Evolutionary conservation across 202 grass and related monocot species (phyloP).

Genomic region (Schoenoplectus triqueter): DNA sequence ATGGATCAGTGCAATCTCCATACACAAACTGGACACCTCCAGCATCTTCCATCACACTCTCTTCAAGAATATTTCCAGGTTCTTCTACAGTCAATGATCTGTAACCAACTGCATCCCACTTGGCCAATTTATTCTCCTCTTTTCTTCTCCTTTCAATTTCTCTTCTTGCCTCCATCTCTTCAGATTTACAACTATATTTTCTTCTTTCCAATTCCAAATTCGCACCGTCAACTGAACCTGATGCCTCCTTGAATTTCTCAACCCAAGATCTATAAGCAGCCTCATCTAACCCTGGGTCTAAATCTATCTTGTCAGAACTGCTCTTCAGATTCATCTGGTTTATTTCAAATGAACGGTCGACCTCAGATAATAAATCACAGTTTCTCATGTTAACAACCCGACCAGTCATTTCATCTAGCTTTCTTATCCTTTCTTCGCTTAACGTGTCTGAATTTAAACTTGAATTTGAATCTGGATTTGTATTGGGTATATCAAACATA

Average conservation of each 20-base stretch:
- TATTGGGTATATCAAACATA: conserved; percentile 61
- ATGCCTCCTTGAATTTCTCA: conserved; percentile 81
- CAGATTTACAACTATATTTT: conserved; percentile 41
- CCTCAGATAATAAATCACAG: conserved; percentile 58
- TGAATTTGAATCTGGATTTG: conserved; percentile 45
- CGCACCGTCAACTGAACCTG: conserved; percentile 52
- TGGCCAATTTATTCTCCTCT: conserved; percentile 80
- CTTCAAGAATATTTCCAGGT: conserved; percentile 51
- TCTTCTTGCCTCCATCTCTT: conserved; percentile 64
- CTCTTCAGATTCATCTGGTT: conserved; percentile 52
- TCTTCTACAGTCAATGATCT: conserved; percentile 63
- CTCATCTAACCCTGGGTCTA: conserved; percentile 69
- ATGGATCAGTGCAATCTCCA: conserved; percentile 91
- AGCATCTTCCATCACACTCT: conserved; percentile 51
- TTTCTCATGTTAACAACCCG: conserved; percentile 67
- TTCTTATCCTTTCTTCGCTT: conserved; percentile 48
- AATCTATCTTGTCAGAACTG: conserved; percentile 54
- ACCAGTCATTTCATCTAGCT: conserved; percentile 77
- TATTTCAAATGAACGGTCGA: conserved; percentile 70
- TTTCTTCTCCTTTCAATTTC: conserved; percentile 75
- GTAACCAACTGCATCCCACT: conserved; percentile 81
- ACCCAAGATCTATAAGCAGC: conserved; percentile 84
- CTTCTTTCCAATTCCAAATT: conserved; percentile 55
- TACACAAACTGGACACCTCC: conserved; percentile 86
- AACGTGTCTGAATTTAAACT: conserved; percentile 43